Conservation (phyloP, 805 yeast genomes). For the Candida ortonii region DNA sequence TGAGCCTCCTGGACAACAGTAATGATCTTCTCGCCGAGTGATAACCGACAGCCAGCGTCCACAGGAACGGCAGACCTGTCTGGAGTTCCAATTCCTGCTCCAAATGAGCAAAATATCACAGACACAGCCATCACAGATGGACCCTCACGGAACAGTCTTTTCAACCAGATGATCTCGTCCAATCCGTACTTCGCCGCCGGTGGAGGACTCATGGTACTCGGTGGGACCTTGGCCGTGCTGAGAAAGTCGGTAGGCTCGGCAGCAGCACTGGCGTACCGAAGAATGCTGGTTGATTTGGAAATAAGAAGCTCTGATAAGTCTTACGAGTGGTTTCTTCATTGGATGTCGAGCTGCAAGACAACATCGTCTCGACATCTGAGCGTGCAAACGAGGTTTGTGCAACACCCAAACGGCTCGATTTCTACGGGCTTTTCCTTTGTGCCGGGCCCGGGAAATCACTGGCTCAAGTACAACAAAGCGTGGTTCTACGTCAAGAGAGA, state of each 20-base stretch:
- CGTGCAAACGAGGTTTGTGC: conserved; percentile 81
- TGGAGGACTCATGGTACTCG: conserved; percentile 93
- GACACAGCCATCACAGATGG: no score
- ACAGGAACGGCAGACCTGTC: no score
- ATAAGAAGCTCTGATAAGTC: conserved; percentile 92
- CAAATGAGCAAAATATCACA: no score
- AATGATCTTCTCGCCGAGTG: no score
- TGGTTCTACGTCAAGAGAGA: conserved; percentile 87
- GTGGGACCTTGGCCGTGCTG: conserved; percentile 81
- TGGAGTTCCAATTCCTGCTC: no score
- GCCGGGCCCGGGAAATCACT: conserved; percentile 96
- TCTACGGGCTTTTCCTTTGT: conserved; percentile 85
- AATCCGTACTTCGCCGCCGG: conserved; percentile 99
- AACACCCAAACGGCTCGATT: conserved; percentile 91
- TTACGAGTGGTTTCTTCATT: conserved; percentile 90
- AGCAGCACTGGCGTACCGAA: conserved; percentile 71
- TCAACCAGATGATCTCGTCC: conserved; percentile 39
- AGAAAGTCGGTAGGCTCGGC: conserved; percentile 64
- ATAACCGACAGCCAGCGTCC: no score
- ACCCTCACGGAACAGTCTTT: background rate
- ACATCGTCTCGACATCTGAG: conserved; percentile 79
- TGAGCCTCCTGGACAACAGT: no score
- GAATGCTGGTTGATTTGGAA: conserved; percentile 85
- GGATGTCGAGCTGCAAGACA: conserved; percentile 86
- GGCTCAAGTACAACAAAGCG: conserved; percentile 81